A percentile compares a stretch with the other conserved stretches of the same genome.
Evolutionary conservation across 352 stramenopile genomes (phyloP).

Genomic region (Pythium scleroteichum): DNA sequence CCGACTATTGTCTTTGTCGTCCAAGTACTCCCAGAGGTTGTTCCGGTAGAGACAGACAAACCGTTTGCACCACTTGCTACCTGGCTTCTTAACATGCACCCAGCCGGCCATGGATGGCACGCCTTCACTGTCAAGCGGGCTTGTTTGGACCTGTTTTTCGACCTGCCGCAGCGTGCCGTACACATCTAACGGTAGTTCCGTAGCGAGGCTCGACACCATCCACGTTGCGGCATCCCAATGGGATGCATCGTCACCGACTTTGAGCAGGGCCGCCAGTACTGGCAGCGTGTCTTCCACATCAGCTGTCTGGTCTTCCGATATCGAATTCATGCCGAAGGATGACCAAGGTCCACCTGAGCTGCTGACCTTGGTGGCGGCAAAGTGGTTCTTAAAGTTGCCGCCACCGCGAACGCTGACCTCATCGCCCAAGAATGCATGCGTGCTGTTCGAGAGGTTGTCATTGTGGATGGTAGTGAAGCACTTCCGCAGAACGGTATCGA

Average conservation of each 20-base stretch:
- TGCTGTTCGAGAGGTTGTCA: constrained; percentile 82
- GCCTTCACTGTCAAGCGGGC: constrained; percentile 19
- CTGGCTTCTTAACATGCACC: constrained; percentile 64
- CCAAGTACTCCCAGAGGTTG: constrained; percentile 74
- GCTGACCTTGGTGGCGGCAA: constrained; percentile 15
- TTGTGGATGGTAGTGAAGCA: constrained; percentile 88
- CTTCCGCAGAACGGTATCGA: constrained; percentile 83
- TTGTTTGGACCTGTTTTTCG: constrained; percentile 34
- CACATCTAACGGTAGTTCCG: constrained; percentile 59
- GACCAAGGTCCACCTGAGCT: constrained; percentile 23
- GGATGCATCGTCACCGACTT: constrained; percentile 21
- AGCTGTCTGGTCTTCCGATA: constrained; percentile 44
- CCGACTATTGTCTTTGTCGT: constrained; percentile 55
- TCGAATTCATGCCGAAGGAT: constrained; percentile 74
- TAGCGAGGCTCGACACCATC: constrained; percentile 67
- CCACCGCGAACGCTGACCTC: constrained; percentile 83
- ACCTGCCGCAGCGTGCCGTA: constrained; percentile 47
- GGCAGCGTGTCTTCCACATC: constrained; percentile 51
- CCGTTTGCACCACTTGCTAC: constrained; percentile 65
- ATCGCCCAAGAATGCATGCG: constrained; percentile 80
- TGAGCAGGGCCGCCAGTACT: constrained; percentile 41
- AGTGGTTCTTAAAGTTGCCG: constrained; percentile 49
- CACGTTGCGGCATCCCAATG: constrained; percentile 62
- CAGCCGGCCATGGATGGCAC: constrained; percentile 41
- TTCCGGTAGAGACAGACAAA: constrained; percentile 75